A percentile compares a stretch with the other conserved stretches of the same genome.
Conservation (phyloP, 805 yeast species). For the Suhomyces sp. region DNA sequence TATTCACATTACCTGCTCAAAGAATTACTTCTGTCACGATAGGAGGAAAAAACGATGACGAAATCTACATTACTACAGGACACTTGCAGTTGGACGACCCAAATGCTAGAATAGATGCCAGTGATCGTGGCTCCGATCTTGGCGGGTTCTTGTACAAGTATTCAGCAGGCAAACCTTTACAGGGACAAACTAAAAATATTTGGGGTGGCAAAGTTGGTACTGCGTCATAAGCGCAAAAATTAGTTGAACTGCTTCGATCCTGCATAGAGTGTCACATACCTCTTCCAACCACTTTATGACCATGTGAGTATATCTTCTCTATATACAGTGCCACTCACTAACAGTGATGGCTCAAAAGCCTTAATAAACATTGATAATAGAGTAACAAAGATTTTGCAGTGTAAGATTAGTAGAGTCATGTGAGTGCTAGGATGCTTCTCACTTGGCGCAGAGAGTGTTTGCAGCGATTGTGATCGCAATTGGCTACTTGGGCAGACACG, state of each 20-base stretch:
- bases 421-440: background rate
- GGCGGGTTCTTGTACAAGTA: conserved; percentile 62
- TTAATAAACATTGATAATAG: too few species aligned
- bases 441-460: background rate
- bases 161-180: conserved; percentile 31
- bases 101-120: conserved; percentile 19
- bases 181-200: conserved; percentile 22
- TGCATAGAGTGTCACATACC: background rate
- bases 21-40: conserved; percentile 66
- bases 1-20: conserved; percentile 51
- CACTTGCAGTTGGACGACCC: conserved; percentile 46
- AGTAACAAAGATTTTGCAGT: background rate
- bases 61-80: conserved; percentile 68
- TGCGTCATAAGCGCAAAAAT: background rate
- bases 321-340: background rate
- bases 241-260: background rate
- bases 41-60: conserved; percentile 51
- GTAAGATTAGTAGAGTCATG: background rate
- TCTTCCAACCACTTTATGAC: background rate
- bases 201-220: conserved; percentile 28
- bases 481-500: background rate
- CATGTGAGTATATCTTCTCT: background rate
- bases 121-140: conserved; percentile 39
- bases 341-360: background rate
- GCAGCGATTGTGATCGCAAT: background rate